Base-by-base conservation (phyloP, 129 eudicot species). In the Flaveria trinervia region DNA sequence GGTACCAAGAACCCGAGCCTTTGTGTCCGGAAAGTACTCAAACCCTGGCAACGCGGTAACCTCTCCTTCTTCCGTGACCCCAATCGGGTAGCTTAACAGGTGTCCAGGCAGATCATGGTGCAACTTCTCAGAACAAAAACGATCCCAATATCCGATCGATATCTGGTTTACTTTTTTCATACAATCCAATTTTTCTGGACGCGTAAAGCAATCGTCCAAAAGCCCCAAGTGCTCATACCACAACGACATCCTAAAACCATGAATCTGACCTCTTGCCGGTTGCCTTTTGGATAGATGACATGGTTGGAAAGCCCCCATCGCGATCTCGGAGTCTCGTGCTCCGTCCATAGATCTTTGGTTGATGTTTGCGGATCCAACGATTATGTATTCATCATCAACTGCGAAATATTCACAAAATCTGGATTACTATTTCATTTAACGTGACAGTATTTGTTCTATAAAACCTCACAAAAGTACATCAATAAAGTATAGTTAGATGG, bases 231-330 rank as follows among this genome's bases (percentile, higher is more conserved):
- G 97, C 56, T 92, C 97, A 36, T 89, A 89, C 97, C 96, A 92
- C 26, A 92, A 75, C 1, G 96, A 83, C 92, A 92, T 87, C 17
- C 97, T 74, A 44, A 92, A 92, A 13, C 92, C 91, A 12, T 89
- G 83, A 68, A 92, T 64, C 11, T 92, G 86, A 17, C 96, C 97
- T 80, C 96, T 85, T 1, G 91, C 91, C 25, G 87, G 86, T 39
- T 84, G 80, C 33, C 72, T 45, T 73, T 69, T 77, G 0, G 89
- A 57, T 9, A 89, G 74, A 73, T 92, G 96, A 43, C 84, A 79
- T 2, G 96, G 92, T 72, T 92, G 97, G 86, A 80, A 92, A 2
- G 88, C 97, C 71, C 97, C 96, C 97, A 92, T 92, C 1, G 97
- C 97, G 22, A 92, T 92, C 75, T 92, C 97, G 0, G 97, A 84